A percentile compares a stretch with the other conserved stretches of the same genome.
phyloP scores from a whole-genome alignment of 23 red algal species.

The Gracilariopsis chorda region DNA sequence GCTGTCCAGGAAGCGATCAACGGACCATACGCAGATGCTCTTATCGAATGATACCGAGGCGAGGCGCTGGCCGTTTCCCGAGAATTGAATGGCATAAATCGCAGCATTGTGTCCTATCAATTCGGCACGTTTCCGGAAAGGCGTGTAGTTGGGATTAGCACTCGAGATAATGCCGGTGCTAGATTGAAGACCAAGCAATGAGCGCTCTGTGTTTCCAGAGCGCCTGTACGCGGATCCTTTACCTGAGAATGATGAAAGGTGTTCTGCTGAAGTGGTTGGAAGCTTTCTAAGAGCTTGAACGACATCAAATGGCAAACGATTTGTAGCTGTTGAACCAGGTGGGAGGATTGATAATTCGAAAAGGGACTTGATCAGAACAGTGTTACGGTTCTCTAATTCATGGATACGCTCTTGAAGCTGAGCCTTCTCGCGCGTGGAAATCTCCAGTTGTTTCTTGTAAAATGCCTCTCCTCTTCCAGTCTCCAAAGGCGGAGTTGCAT shows the following conservation, averaged over 20 bases:
- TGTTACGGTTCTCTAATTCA: conserved; percentile 66
- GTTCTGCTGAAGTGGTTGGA: conserved; percentile 11
- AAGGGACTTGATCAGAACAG: conserved; percentile 69
- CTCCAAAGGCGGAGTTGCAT: neutral
- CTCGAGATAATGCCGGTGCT: neutral
- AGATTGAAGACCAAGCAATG: neutral
- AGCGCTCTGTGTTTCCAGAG: conserved; percentile 5
- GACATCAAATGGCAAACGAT: neutral
- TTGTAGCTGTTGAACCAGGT: neutral
- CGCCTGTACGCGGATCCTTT: conserved; percentile 29
- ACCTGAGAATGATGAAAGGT: conserved; percentile 7
- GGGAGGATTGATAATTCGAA: conserved; percentile 57
- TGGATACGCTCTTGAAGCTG: conserved; percentile 78
- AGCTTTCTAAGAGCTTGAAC: conserved; percentile 22
- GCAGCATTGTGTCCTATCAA: conserved; percentile 67
- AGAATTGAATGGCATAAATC: conserved; percentile 76
- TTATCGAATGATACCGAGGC: conserved; percentile 74
- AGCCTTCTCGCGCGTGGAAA: conserved; percentile 59
- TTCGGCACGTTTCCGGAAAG: conserved; percentile 43
- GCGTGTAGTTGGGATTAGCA: neutral
- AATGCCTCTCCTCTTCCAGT: conserved; percentile 56
- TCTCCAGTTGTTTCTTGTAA: conserved; percentile 84
- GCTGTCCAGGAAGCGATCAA: conserved; percentile 24
- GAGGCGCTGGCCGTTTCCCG: conserved; percentile 53
- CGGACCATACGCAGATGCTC: conserved; percentile 64